Conservation (phyloP, 2,329 filamentous ascomycete genomes). For the Monosporascus sp. region DNA sequence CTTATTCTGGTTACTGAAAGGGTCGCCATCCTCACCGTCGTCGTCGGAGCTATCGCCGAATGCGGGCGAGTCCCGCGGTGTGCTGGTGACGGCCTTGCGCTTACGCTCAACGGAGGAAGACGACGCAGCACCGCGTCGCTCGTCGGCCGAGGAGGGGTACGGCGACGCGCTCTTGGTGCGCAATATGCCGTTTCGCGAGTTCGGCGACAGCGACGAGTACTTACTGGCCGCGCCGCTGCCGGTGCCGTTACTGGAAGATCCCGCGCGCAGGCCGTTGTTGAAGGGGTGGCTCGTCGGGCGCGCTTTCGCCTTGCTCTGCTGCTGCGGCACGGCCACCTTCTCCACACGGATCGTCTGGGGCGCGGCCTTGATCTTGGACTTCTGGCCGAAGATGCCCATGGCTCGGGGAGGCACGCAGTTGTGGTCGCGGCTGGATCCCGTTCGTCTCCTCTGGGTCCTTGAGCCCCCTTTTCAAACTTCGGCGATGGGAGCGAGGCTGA, state of each 20-base stretch:
- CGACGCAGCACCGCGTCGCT: slow-evolving; percentile 14
- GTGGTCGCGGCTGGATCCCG: neutral
- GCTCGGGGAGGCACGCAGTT: neutral
- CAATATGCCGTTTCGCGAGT: slow-evolving; percentile 23
- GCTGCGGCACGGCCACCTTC: slow-evolving; percentile 41
- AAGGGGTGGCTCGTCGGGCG: slow-evolving; percentile 9
- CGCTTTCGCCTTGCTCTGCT: slow-evolving; percentile 23
- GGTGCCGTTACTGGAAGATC: slow-evolving; percentile 9
- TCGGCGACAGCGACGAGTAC: slow-evolving; percentile 33
- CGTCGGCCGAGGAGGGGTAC: slow-evolving; percentile 26
- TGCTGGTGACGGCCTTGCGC: slow-evolving; percentile 37
- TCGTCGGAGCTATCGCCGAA: slow-evolving; percentile 43
- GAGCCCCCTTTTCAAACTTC: neutral
- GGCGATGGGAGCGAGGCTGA: too few species aligned
- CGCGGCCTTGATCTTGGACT: slow-evolving; percentile 46
- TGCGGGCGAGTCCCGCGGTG: slow-evolving; percentile 37
- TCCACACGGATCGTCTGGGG: slow-evolving; percentile 47
- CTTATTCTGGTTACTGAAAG: slow-evolving; percentile 43
- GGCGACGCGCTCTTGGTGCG: slow-evolving; percentile 35
- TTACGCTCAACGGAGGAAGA: slow-evolving; percentile 31
- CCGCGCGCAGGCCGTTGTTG: slow-evolving; percentile 10
- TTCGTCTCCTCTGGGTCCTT: neutral
- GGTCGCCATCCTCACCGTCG: slow-evolving; percentile 46
- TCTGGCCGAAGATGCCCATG: slow-evolving; percentile 38
- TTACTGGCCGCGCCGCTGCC: too few species aligned